Base-by-base conservation (phyloP, 768 basidiomycete species). In the Collybiopsis luxurians region DNA sequence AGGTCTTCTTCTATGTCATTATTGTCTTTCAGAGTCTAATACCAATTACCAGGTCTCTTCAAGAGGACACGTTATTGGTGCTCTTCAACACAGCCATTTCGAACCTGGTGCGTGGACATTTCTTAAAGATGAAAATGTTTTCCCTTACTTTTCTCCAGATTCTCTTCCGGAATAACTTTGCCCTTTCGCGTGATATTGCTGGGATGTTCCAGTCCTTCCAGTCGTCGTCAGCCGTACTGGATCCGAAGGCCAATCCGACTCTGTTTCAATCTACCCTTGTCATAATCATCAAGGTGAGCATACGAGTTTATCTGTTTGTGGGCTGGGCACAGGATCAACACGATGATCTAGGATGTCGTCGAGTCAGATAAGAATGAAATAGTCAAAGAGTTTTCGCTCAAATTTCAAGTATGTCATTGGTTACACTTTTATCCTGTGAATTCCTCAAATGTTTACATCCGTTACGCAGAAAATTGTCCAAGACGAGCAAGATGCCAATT, bases 1-100 rank as follows among this genome's bases (percentile, higher is more conserved):
- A 72, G 84, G 0, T 84, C 83, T 1, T 73, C 80, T 12, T 34
- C 31, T 34, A 34, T 34, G 31, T 6, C 31, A 13, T 34, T 34
- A n/a, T n/a, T n/a, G n/a, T n/a, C n/a, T n/a, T n/a, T n/a, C n/a
- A n/a, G n/a, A n/a, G n/a, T n/a, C n/a, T n/a, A n/a, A n/a, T n/a
- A n/a, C n/a, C n/a, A n/a, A n/a, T n/a, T n/a, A n/a, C n/a, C n/a
- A 42, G 40, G n/a, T 42, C 40, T 5, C 15, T 21, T 5, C 84
- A 86, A 65, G 85, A 85, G 62, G 85, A 86, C 42, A 83, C 80
- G 0, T 69, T 86, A 2, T 74, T 86, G 1, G 85, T 86, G 2
- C 66, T 86, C 9, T 86, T 86, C 66, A 86, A 85, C 60, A 80
- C 83, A 1, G 85, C 85, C 0, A 75, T 86, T 11, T 87, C 85